These are phyloP conservation scores for Fonsecaea pugnacius DNA, from an alignment of 2,329 filamentous ascomycete genomes.

Conservation along the genomic window DNA sequence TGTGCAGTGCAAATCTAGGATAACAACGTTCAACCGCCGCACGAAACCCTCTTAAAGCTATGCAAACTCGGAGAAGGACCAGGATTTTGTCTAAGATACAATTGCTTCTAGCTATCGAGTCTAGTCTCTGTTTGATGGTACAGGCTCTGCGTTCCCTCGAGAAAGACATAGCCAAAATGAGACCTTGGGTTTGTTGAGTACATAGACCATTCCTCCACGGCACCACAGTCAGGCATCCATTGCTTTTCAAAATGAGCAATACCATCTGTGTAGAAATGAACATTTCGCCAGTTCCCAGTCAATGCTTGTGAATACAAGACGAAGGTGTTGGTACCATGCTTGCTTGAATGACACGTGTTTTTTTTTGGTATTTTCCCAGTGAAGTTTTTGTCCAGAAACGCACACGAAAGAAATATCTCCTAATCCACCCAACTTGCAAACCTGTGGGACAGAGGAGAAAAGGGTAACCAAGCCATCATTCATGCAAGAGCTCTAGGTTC, in stretches of 20 bases:
- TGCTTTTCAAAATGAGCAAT: constrained; percentile 7
- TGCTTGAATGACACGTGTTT: constrained; percentile 16
- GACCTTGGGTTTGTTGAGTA: constrained; percentile 23
- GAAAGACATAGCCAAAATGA: constrained; percentile 20
- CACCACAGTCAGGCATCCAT: constrained; percentile 5
- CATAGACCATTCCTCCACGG: constrained; percentile 27
- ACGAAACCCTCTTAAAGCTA: neutral
- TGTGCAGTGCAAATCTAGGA: neutral
- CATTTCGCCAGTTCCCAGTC: constrained; percentile 11
- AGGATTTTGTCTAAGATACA: constrained; percentile 23
- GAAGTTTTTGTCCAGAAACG: constrained; percentile 6
- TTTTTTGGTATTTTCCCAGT: constrained; percentile 11
- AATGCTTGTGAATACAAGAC: constrained; percentile 21
- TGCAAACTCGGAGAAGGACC: neutral
- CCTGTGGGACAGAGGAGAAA: constrained; percentile 15
- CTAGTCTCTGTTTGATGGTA: constrained; percentile 30
- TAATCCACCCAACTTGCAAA: constrained; percentile 6
- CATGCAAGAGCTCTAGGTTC: constrained; percentile 25
- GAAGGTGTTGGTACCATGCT: constrained; percentile 7
- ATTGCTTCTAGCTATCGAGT: constrained; percentile 27
- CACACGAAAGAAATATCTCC: constrained; percentile 8
- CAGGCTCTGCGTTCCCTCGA: constrained; percentile 17
- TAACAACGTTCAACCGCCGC: neutral
- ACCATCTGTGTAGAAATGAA: constrained; percentile 6
- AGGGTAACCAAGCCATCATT: constrained; percentile 29